Conservation (phyloP, 2,329 filamentous ascomycete genomes). For the Daldinia sp. region DNA sequence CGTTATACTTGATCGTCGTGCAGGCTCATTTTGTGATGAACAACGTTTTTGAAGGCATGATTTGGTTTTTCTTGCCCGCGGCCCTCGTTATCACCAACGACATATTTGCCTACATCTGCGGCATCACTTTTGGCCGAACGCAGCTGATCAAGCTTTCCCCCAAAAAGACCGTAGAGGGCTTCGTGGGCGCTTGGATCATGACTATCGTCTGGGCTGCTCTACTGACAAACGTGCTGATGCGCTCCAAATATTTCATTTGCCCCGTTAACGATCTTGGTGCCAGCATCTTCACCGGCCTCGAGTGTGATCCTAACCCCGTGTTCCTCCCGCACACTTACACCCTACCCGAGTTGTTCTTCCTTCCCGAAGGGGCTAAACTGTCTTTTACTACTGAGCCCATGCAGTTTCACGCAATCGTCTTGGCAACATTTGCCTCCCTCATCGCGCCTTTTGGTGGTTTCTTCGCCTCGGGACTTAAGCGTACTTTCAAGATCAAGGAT, state of each 20-base stretch:
- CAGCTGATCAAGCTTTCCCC: slow-evolving; percentile 98
- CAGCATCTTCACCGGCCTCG: slow-evolving; percentile 88
- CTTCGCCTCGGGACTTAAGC: slow-evolving; percentile 96
- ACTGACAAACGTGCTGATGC: slow-evolving; percentile 84
- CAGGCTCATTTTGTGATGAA: slow-evolving; percentile 99
- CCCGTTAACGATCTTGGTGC: slow-evolving; percentile 95
- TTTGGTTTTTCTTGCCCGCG: slow-evolving; percentile 98
- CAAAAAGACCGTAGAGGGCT: slow-evolving; percentile 99
- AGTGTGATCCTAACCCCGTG: slow-evolving; percentile 90
- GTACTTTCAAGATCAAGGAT: slow-evolving; percentile 99
- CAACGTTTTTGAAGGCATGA: slow-evolving; percentile 99
- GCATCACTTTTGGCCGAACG: slow-evolving; percentile 94
- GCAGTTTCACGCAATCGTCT: slow-evolving; percentile 89
- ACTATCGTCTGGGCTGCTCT: slow-evolving; percentile 85
- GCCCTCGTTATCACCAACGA: slow-evolving; percentile 98
- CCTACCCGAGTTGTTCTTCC: slow-evolving; percentile 67
- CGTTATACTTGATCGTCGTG: slow-evolving; percentile 94
- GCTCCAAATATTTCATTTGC: slow-evolving; percentile 97
- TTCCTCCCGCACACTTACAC: slow-evolving; percentile 70
- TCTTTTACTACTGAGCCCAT: slow-evolving; percentile 84
- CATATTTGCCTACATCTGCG: slow-evolving; percentile 97
- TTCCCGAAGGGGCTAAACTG: slow-evolving; percentile 53
- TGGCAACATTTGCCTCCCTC: slow-evolving; percentile 93
- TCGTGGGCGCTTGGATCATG: slow-evolving; percentile 95
- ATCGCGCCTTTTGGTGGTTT: slow-evolving; percentile 98